Base-by-base conservation (phyloP, 495 filamentous ascomycete genomes). In the Penicillium silybi region DNA sequence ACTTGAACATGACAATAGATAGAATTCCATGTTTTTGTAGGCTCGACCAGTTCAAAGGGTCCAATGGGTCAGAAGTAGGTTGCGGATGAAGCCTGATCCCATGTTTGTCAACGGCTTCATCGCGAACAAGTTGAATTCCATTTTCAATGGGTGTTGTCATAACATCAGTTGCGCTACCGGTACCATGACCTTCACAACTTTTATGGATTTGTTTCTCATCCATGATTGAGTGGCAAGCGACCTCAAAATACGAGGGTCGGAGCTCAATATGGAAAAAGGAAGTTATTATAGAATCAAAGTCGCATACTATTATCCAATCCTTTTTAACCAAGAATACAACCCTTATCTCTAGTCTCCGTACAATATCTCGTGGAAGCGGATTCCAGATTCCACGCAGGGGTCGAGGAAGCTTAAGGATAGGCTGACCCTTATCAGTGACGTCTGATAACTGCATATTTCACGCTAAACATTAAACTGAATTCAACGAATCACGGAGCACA, bases 1-100 rank as follows among this genome's bases (percentile, higher is more conserved):
- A 82, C 73, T 80, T 76, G 49, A 73, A 67, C 82, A 84, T 84
- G 10, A 84, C 79, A 59, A 84, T 80, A 4, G 65, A 68, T 6
- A 85, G 57, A 46, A 79, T 77, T 7, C 54, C 56, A 58, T 80
- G 65, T 54, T 84, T 85, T 44, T 77, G 77, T 7, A 59, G 17
- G 1, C 34, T 52, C 0, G 74, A 66, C 77, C 80, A 85, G 52
- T 83, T 85, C 43, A 85, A 60, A 17, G 82, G 82, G 63, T 85
- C 82, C 25, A 83, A 57, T 1, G 66, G 62, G 57, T 85, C 82
- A 9, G 69, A 50, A 1, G 78, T 81, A 17, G 78, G 77, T 41
- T 72, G 73, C 18, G 80, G 80, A 66, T 73, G 70, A 22, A 75
- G 47, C 44, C 60, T 70, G 34, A 71, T 61, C 22, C 73, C 71